A percentile compares a stretch with the other conserved stretches of the same genome.
These are phyloP conservation scores for Heliosperma pusillum DNA, from an alignment of 148 eudicot genomes.

Conservation along the genomic window DNA sequence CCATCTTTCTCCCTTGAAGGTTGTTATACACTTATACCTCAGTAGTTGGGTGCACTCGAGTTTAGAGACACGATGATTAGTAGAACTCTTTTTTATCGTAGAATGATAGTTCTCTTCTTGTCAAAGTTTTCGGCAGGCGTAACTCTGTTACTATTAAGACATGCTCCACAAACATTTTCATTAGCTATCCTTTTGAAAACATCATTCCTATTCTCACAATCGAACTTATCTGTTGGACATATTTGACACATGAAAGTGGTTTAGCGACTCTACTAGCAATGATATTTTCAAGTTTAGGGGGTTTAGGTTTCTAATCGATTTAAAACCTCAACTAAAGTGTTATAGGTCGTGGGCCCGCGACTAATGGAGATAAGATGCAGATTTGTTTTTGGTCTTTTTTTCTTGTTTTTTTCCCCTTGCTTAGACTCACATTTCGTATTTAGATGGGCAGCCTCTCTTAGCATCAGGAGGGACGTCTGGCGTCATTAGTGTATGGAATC, in stretches of 20 bases:
- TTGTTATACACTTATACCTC: not conserved
- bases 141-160: not conserved
- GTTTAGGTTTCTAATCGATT: not conserved
- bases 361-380: not conserved
- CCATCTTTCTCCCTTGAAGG: not conserved
- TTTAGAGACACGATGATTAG: not conserved
- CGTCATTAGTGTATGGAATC: constrained; percentile 94
- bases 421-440: constrained; percentile 6
- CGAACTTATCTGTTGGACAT: not conserved
- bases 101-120: not conserved
- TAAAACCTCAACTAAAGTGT: not conserved
- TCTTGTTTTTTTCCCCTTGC: not conserved
- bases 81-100: not conserved
- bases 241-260: not conserved
- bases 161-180: not conserved
- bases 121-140: not conserved
- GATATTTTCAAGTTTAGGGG: not conserved
- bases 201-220: not conserved
- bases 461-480: constrained; percentile 99
- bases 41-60: not conserved
- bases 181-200: not conserved
- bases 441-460: constrained; percentile 91
- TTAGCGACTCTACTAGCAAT: not conserved
- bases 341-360: not conserved
- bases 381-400: not conserved